phyloP scores from a whole-genome alignment of 1,284 basidiomycete genomes.

The Leccinum colubrinum region DNA sequence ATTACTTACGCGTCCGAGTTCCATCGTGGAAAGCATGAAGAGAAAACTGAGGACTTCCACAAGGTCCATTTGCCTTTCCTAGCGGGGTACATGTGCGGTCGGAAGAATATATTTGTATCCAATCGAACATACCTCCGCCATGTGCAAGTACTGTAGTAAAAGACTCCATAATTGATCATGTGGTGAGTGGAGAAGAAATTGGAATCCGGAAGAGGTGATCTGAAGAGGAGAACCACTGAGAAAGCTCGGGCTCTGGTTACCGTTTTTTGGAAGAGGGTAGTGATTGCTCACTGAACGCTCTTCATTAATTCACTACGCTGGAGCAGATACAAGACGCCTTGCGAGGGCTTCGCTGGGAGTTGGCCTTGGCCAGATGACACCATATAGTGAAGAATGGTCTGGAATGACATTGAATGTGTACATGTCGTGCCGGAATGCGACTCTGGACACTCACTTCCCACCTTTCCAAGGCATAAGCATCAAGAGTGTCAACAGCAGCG shows the following conservation, averaged over 20 bases:
- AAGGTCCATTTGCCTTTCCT: constrained; percentile 88
- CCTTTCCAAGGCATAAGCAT: constrained; percentile 84
- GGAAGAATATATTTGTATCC: constrained; percentile 4
- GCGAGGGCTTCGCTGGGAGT: constrained; percentile 66
- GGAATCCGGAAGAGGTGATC: constrained; percentile 96
- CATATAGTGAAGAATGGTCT: constrained; percentile 97
- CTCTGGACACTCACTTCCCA: constrained; percentile 77
- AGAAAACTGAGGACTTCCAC: constrained; percentile 94
- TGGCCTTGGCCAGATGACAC: constrained; percentile 87
- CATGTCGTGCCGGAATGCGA: background rate
- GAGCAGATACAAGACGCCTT: constrained; percentile 82
- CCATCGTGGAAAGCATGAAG: constrained; percentile 95
- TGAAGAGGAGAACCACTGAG: constrained; percentile 56
- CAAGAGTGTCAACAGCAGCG: constrained; percentile 65
- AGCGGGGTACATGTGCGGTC: background rate
- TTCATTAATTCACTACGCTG: constrained; percentile 88
- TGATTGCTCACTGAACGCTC: constrained; percentile 47
- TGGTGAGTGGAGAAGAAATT: constrained; percentile 95
- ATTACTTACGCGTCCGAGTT: constrained; percentile 73
- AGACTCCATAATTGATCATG: constrained; percentile 98
- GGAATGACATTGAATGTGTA: background rate
- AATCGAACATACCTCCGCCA: constrained; percentile 62
- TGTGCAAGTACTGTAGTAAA: constrained; percentile 84
- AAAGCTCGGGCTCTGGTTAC: constrained; percentile 14
- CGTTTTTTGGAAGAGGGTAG: background rate